Base-by-base conservation (phyloP, 163 green algal species). In the Scenedesmus sp. region DNA sequence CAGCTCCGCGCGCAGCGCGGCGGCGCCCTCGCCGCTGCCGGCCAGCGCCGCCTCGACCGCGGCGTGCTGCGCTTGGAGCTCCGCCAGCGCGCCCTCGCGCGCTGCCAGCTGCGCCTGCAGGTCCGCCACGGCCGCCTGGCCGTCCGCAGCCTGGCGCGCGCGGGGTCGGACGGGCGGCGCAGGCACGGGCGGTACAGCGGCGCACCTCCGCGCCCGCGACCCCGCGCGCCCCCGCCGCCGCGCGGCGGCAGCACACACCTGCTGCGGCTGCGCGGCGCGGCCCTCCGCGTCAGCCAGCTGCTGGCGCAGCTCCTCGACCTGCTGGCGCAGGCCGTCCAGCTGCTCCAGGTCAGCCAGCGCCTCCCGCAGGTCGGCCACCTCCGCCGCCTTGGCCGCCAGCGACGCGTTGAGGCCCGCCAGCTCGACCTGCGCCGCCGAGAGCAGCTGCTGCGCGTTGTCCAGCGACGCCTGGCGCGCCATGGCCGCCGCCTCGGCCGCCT, bases 101-200 rank as follows among this genome's bases (percentile, higher is more conserved):
- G 44, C 29, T 18, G 44, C 29, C 5, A 66, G 58, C 58, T 66
- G 58, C 58, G 39, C 29, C 58, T 66, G 58, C 58, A 66, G 58
- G 31, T 48, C 58, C 13, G 39, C 29, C 58, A 66, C 13, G 4
- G 45, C 26, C 2, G 13, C 58, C 17, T 29, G 29, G n/a, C 31
- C 58, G 17, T 66, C 58, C 13, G 15, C 56, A 20, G 56, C 56
- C 56, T 64, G 56, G 28, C 39, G 56, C 56, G n/a, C n/a, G n/a
- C n/a, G n/a, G n/a, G n/a, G n/a, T n/a, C n/a, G n/a, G n/a, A n/a
- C n/a, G n/a, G n/a, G n/a, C n/a, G n/a, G n/a, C n/a, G n/a, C n/a
- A n/a, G n/a, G n/a, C n/a, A n/a, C n/a, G n/a, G n/a, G n/a, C n/a
- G n/a, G n/a, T n/a, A n/a, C n/a, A n/a, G n/a, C n/a, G n/a, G n/a